A percentile compares a stretch with the other conserved stretches of the same genome.
phyloP scores from a whole-genome alignment of 306 rosid species.

The Rosa persica region DNA sequence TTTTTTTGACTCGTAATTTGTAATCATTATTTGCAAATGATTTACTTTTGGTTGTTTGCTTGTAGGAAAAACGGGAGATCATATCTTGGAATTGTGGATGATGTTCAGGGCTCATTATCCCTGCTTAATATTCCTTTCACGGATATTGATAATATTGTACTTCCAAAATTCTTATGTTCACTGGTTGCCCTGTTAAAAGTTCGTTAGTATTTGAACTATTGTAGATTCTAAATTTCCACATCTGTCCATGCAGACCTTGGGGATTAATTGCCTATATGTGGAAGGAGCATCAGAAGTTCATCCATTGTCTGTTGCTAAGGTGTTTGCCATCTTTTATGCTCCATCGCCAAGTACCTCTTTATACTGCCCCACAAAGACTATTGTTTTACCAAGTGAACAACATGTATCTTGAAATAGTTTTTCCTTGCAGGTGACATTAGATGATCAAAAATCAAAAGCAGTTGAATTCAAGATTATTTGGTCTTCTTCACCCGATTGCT shows the following conservation, averaged over 20 bases:
- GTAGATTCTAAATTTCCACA: conserved; percentile 18
- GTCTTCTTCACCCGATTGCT: conserved; percentile 88
- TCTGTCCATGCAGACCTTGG: conserved; percentile 54
- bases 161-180: conserved; percentile 22
- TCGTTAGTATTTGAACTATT: conserved; percentile 15
- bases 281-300: conserved; percentile 82
- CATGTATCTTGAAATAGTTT: not conserved
- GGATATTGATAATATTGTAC: conserved; percentile 78
- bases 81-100: conserved; percentile 80
- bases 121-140: conserved; percentile 83
- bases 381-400: not conserved
- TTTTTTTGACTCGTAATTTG: conserved; percentile 1
- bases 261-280: conserved; percentile 55
- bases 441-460: conserved; percentile 51
- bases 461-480: conserved; percentile 65
- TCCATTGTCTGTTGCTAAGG: conserved; percentile 88
- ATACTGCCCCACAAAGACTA: not conserved
- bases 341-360: not conserved
- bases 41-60: conserved; percentile 20
- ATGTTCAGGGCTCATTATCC: conserved; percentile 49
- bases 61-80: conserved; percentile 83
- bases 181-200: conserved; percentile 6
- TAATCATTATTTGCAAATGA: not conserved
- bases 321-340: conserved; percentile 16
- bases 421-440: conserved; percentile 57